A percentile compares a stretch with the other conserved stretches of the same genome.
Evolutionary conservation across 148 eudicot genomes (phyloP).

Genomic region (Heliamphora exappendiculata): DNA sequence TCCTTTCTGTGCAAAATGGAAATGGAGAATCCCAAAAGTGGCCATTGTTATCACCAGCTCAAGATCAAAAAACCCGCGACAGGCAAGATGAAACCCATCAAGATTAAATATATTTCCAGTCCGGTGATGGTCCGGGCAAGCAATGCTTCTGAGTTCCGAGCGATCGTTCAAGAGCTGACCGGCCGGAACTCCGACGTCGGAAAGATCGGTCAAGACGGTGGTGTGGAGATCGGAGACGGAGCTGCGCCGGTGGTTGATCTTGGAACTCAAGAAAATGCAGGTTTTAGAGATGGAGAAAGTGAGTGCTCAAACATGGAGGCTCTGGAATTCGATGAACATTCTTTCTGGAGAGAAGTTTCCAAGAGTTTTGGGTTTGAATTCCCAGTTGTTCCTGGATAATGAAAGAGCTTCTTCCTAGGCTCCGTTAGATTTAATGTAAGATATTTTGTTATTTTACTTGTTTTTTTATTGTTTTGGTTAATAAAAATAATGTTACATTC

Average conservation of each 20-base stretch:
- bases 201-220: not conserved
- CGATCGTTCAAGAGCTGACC: slow-evolving; percentile 39
- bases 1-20: not conserved
- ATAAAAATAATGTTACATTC: no score
- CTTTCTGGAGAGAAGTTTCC: slow-evolving; percentile 5
- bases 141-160: slow-evolving; percentile 32
- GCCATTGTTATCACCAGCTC: not conserved
- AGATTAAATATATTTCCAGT: slow-evolving; percentile 36
- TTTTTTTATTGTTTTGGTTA: no score
- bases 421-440: no score
- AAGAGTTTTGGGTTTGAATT: slow-evolving; percentile 4
- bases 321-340: not conserved
- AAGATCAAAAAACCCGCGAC: slow-evolving; percentile 8
- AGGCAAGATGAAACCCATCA: slow-evolving; percentile 26
- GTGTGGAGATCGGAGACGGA: not conserved
- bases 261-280: not conserved
- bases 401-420: not conserved
- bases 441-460: no score
- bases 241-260: not conserved
- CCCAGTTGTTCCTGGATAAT: not conserved
- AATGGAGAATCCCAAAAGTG: not conserved
- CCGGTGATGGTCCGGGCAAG: slow-evolving; percentile 34
- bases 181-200: slow-evolving; percentile 15
- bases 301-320: not conserved
- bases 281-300: not conserved